Percentiles rank a stretch among this genome's conserved stretches.
These are phyloP conservation scores for Globisporangium takayamanum DNA, from an alignment of 352 stramenopile genomes.

Conservation along the genomic window DNA sequence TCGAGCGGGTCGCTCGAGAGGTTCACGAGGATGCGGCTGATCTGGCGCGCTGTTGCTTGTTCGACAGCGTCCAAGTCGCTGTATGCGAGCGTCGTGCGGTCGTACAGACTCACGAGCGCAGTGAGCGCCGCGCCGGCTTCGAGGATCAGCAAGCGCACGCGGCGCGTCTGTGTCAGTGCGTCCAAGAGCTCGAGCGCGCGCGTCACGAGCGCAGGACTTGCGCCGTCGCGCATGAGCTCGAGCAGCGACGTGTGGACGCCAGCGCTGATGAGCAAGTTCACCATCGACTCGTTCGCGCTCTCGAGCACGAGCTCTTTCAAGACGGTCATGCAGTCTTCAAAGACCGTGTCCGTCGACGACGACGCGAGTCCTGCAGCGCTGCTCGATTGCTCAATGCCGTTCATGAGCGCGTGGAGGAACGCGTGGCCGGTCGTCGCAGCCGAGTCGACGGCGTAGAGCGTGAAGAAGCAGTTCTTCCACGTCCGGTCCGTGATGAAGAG, in stretches of 20 bases:
- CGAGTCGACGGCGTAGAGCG: constrained; percentile 59
- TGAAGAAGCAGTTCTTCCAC: constrained; percentile 75
- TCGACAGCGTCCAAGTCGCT: constrained; percentile 20
- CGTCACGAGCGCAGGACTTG: constrained; percentile 17
- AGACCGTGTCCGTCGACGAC: constrained; percentile 27
- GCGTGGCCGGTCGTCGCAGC: constrained; percentile 48
- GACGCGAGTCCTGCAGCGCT: constrained; percentile 8
- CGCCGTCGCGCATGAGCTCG: constrained; percentile 40
- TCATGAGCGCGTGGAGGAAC: constrained; percentile 60
- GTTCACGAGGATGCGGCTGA: constrained; percentile 55
- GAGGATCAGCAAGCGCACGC: constrained; percentile 63
- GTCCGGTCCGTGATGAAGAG: constrained; percentile 52
- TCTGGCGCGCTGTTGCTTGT: constrained; percentile 38
- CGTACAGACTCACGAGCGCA: constrained; percentile 52
- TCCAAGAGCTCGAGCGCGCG: constrained; percentile 41
- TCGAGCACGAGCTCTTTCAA: constrained; percentile 57
- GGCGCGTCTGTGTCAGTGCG: constrained; percentile 44
- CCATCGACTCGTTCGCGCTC: constrained; percentile 49
- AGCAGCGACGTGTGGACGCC: constrained; percentile 64
- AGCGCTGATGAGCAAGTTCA: constrained; percentile 64
- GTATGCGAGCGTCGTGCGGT: constrained; percentile 35
- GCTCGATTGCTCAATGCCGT: constrained; percentile 43
- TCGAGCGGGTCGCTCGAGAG: constrained; percentile 68
- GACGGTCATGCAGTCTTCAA: constrained; percentile 57
- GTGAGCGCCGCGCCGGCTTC: constrained; percentile 49